phyloP scores from a whole-genome alignment of 2,329 filamentous ascomycete genomes.

The Cercospora zeina region DNA sequence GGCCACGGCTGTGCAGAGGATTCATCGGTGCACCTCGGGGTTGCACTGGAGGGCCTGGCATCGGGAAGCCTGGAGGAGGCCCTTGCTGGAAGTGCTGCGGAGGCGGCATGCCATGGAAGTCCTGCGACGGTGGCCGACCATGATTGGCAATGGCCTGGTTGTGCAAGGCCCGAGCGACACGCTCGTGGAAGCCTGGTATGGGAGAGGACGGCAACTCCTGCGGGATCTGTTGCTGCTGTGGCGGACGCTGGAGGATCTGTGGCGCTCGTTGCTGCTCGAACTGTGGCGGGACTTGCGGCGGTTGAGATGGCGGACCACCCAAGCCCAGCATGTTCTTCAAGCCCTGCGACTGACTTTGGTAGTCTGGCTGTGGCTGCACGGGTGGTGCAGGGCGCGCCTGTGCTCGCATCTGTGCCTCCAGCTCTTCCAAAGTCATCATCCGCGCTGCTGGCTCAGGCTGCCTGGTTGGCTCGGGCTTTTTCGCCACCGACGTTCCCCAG shows the following conservation, averaged over 20 bases:
- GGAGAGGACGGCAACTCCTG: constrained; percentile 40
- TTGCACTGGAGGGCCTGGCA: constrained; percentile 36
- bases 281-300: constrained; percentile 28
- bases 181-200: constrained; percentile 45
- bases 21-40: constrained; percentile 40
- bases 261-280: constrained; percentile 44
- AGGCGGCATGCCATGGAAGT: constrained; percentile 33
- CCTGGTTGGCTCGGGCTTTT: constrained; percentile 41
- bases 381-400: constrained; percentile 54
- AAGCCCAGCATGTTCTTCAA: constrained; percentile 41
- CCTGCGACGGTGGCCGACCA: constrained; percentile 30
- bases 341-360: constrained; percentile 38
- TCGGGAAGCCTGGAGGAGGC: constrained; percentile 28
- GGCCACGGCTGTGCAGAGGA: constrained; percentile 45
- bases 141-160: constrained; percentile 36
- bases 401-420: constrained; percentile 85
- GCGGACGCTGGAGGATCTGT: constrained; percentile 54
- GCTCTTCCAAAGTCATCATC: constrained; percentile 94
- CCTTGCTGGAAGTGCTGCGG: constrained; percentile 34
- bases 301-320: constrained; percentile 28
- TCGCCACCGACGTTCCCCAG: constrained; percentile 76
- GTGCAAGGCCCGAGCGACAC: constrained; percentile 45
- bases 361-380: constrained; percentile 26
- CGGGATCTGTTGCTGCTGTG: constrained; percentile 37
- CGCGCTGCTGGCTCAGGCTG: constrained; percentile 56